Percentiles rank a stretch among this genome's conserved stretches.
phyloP scores from a whole-genome alignment of 805 yeast genomes.

The Candida maesae region DNA sequence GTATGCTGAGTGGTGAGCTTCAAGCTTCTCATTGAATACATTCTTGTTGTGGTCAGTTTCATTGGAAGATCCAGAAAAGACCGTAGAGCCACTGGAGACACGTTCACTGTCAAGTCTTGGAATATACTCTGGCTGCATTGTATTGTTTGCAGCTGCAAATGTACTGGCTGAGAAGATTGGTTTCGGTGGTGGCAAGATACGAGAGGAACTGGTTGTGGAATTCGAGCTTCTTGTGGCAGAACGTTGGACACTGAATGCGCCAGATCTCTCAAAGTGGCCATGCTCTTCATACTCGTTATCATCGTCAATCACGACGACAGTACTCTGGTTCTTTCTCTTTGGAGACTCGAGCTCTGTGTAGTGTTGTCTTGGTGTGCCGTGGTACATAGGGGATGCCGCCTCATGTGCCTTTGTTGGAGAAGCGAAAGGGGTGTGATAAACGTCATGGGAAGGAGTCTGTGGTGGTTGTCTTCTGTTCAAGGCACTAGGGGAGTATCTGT shows the following conservation, averaged over 20 bases:
- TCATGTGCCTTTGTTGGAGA: slow-evolving; percentile 31
- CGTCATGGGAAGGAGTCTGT: slow-evolving; percentile 11
- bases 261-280: slow-evolving; percentile 7
- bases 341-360: slow-evolving; percentile 74
- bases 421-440: slow-evolving; percentile 23
- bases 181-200: slow-evolving; percentile 59
- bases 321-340: slow-evolving; percentile 47
- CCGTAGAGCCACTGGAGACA: slow-evolving; percentile 28
- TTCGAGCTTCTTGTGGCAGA: slow-evolving; percentile 34
- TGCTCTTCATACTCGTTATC: slow-evolving; percentile 34
- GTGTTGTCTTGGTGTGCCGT: slow-evolving; percentile 56
- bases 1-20: slow-evolving; percentile 18
- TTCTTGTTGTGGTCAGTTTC: slow-evolving; percentile 2
- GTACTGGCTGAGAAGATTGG: slow-evolving; percentile 63
- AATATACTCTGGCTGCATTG: slow-evolving; percentile 5
- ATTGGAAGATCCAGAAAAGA: slow-evolving; percentile 16
- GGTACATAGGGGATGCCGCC: slow-evolving; percentile 20
- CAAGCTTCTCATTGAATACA: slow-evolving; percentile 22
- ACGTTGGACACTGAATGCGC: slow-evolving; percentile 26
- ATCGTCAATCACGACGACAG: slow-evolving; percentile 45
- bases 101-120: slow-evolving; percentile 27
- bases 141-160: slow-evolving; percentile 51
- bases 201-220: slow-evolving; percentile 31
- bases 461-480: slow-evolving; percentile 29
- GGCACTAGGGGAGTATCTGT: slow-evolving; percentile 42